Evolutionary conservation across 2,329 filamentous ascomycete species (phyloP).

Genomic region (Fusarium cicatricum): DNA sequence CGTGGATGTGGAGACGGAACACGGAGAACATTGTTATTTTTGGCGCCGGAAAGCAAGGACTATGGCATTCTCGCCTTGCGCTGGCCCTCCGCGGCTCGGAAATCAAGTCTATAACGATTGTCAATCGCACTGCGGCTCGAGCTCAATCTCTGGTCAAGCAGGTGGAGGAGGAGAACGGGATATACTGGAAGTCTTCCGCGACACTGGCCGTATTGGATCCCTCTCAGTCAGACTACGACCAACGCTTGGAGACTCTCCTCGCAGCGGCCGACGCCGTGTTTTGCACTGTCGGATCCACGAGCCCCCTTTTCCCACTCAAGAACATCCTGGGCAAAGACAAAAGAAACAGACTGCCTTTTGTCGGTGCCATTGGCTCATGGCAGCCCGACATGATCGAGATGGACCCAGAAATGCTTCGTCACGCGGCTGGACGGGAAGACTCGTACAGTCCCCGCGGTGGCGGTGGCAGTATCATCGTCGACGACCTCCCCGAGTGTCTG

Average conservation of each 20-base stretch:
- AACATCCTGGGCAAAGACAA: constrained; percentile 1
- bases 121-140: constrained; percentile 39
- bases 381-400: constrained; percentile 72
- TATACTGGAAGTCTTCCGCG: constrained; percentile 24
- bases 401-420: constrained; percentile 65
- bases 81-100: constrained; percentile 56
- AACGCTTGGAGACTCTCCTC: not conserved
- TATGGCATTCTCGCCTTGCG: constrained; percentile 75
- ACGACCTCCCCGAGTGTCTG: constrained; percentile 66
- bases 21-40: constrained; percentile 68
- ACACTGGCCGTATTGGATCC: constrained; percentile 12
- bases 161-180: constrained; percentile 22
- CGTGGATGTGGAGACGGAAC: constrained; percentile 55
- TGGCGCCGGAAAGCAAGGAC: constrained; percentile 74
- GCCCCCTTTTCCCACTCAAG: constrained; percentile 17
- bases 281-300: constrained; percentile 32
- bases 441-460: not conserved
- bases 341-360: constrained; percentile 43
- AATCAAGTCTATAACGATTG: constrained; percentile 41
- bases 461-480: constrained; percentile 52
- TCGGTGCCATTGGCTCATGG: constrained; percentile 62
- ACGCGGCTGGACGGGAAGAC: constrained; percentile 11
- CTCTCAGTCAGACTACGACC: constrained; percentile 9
- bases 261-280: constrained; percentile 22
- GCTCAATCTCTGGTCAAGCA: constrained; percentile 10